Base-by-base conservation (phyloP, 2,329 filamentous ascomycete genomes). In the Mycosphaerella sp. region DNA sequence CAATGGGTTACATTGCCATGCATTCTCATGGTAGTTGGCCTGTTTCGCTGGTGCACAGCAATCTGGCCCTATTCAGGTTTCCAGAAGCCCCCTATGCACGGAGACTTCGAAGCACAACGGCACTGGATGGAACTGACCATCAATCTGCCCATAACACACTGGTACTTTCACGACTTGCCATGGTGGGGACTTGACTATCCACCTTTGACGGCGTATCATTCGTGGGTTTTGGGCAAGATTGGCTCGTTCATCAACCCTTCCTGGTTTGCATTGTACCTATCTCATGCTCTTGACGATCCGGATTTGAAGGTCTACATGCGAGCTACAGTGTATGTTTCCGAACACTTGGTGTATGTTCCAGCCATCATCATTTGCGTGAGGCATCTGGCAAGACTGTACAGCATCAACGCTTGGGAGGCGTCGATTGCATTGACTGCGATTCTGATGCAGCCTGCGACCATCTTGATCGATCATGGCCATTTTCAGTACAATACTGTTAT, bases 401-500 rank as follows among this genome's bases (percentile, higher is more conserved):
- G 83, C 12, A 85, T 95, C 50, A 84, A 87, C 56, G 37, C 54
- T 1, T 96, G 89, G 87, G 86, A 88, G 42, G 79, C 84, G 46
- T 87, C 86, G 7, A 82, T 97, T 57, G 89, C 93, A 0, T 79
- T 98, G 21, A 85, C 87, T 10, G 93, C 90, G 1, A 85, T 98
- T 54, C 76, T 98, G 25, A 86, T 98, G 82, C 93, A 97, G 66
- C 93, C 93, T 1, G 83, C 83, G 3, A 88, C 84, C 0, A 89
- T 97, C 34, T 80, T 98, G 25, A 86, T 98, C 61, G 93, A 98
- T 66, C 91, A 98, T 66, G 87, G 91, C 6, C 93, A 86, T 63
- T 98, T 98, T 68, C 93, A 98, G 71, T 98, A 96, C 71, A 98
- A 98, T 68, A 95, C 90, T 0, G 90, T 98, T 44, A 98, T 98